Evolutionary conservation across 257 asterid genomes (phyloP), one percentile per base, ranked within the genome.

Genomic region (Avicennia marina): DNA sequence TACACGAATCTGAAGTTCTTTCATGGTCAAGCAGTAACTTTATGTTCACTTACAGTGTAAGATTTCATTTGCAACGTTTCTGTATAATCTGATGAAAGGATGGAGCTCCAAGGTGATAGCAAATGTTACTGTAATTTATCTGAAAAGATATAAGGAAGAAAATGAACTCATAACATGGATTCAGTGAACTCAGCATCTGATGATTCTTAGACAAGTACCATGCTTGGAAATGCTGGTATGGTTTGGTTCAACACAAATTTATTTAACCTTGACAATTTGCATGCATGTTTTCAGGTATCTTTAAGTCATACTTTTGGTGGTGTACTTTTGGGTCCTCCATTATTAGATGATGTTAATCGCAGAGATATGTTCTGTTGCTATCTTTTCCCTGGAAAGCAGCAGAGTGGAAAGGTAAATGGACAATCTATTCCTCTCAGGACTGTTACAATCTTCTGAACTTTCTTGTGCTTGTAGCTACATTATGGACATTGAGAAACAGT

Each of bases 21-120:
- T 68, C 83, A 19, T 93, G 99, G 99, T 89, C 99, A 64, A 77
- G 68, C 75, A 70, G 40, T 54, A 95, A 86, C 66, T 65, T 93
- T 56, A 40, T 56, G 56, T 86, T 93, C 69, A 59, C 80, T 20
- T 89, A 77, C 72, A 50, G 69, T 17, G 99, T 93, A 75, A 81
- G 76, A 45, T 46, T 66, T 29, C 55, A 44, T 53, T 53, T 51
- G 18, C 36, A 46, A 43, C 2, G 31, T 17, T 44, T 41, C 17
- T 65, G n/a, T 24, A 41, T 27, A 3, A 27, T 1, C n/a, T 50
- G 40, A 27, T 19, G n/a, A 36, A 36, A 4, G 41, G 10, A 4
- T 5, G 12, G 3, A 36, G 8, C 34, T 29, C 34, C 8, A 8
- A 29, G 4, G 8, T 4, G 34, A 29, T 29, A 29, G 34, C 34